Conservation (phyloP, 495 filamentous ascomycete species). For the Xylaria palmicola region DNA sequence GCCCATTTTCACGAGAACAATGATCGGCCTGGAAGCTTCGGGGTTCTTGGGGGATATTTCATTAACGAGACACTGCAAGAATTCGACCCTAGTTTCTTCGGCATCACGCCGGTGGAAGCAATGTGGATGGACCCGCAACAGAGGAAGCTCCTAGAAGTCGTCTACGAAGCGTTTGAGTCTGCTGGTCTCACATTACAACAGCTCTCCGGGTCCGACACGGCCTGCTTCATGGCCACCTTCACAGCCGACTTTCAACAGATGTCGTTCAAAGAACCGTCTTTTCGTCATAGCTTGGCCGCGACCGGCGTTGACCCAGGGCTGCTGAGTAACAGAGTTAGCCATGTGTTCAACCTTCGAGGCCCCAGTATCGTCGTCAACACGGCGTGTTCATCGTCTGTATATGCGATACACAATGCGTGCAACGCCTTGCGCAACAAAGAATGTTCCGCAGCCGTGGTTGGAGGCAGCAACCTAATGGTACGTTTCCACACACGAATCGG, state of each 20-base stretch:
- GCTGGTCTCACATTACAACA: constrained; percentile 44
- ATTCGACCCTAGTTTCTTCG: constrained; percentile 46
- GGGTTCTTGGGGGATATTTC: constrained; percentile 35
- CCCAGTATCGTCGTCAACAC: constrained; percentile 53
- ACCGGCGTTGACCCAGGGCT: constrained; percentile 49
- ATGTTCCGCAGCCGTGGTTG: constrained; percentile 34
- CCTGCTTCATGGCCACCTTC: constrained; percentile 51
- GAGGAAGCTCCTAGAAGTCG: constrained; percentile 39
- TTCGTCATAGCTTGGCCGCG: constrained; percentile 39
- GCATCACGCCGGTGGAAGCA: constrained; percentile 33
- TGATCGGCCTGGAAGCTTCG: constrained; percentile 10
- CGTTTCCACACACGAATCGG: too few species aligned
- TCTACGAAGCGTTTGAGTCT: constrained; percentile 39
- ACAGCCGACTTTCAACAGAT: constrained; percentile 47
- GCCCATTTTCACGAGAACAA: constrained; percentile 11
- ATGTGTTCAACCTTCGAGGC: constrained; percentile 53
- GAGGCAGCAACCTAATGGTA: constrained; percentile 35
- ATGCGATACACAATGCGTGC: constrained; percentile 47
- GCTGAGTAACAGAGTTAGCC: constrained; percentile 50
- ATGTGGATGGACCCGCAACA: constrained; percentile 36
- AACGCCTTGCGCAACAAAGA: constrained; percentile 36
- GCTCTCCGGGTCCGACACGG: constrained; percentile 49
- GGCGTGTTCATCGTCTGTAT: constrained; percentile 53
- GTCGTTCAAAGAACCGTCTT: constrained; percentile 33
- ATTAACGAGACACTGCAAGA: constrained; percentile 32